Evolutionary conservation across 768 basidiomycete genomes (phyloP), one percentile per base, ranked within the genome.

Genomic region (Pisolithus tinctorius): DNA sequence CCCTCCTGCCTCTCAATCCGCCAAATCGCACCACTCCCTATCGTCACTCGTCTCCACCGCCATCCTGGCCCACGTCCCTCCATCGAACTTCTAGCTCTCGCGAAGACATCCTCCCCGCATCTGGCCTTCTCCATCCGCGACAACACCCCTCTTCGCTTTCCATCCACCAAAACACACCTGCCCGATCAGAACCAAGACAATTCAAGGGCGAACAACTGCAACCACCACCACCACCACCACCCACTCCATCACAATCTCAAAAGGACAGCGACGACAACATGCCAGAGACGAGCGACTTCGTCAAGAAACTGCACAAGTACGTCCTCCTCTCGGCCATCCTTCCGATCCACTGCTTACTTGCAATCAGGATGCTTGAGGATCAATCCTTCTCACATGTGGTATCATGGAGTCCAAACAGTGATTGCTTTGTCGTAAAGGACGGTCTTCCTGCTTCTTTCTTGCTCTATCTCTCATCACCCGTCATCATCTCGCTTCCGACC

Each of bases 271-370:
- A 90, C 52, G 88, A 90, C 61, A 74, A 76, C 51, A 86, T 90
- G 87, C 85, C 89, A 1, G 81, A 86, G n/a, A 88, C 93, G 30
- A 85, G 83, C 60, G 92, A 94, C 69, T 95, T 95, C 65, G 92
- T 94, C 58, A 93, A 93, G 74, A 94, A 93, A 66, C 71, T 95
- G 8, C 93, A 87, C 86, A 89, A 87, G 92, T 93, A 41, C 54
- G 79, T 70, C 1, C 44, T 25, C 37, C 16, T 34, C 17, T 17
- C 0, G 16, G 8, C 47, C 34, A 11, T 16, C 25, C 2, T 34
- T 36, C n/a, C 16, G n/a, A 46, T 44, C n/a, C 6, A 7, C 1
- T 23, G 23, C 41, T 50, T 10, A 25, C 43, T 4, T 4, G n/a
- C 3, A 29, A 41, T 10, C 59, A 93, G 92, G 65, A 94, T 94